These are phyloP conservation scores for Ustilago xerochloae DNA, from an alignment of 1,284 basidiomycete genomes.

Conservation along the genomic window DNA sequence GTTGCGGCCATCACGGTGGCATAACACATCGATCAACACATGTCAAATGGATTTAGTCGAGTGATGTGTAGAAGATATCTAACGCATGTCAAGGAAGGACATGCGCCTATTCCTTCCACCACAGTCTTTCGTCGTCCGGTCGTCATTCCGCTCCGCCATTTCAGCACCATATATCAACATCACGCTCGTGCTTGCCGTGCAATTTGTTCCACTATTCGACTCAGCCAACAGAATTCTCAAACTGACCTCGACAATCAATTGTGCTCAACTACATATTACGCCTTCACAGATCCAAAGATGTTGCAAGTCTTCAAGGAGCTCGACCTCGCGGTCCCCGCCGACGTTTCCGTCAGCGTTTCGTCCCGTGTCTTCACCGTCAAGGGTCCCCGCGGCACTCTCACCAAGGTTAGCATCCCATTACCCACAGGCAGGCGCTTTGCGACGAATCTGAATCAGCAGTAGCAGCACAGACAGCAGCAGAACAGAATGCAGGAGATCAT, in stretches of 20 bases:
- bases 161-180: neutral
- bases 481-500: neutral
- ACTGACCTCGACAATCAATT: conserved; percentile 1
- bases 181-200: conserved; percentile 8
- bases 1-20: too few relatives aligned
- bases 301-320: conserved; percentile 69
- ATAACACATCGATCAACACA: too few relatives aligned
- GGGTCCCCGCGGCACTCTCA: conserved; percentile 67
- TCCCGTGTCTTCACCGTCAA: conserved; percentile 66
- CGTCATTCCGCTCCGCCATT: too few relatives aligned
- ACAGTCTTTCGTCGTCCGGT: neutral
- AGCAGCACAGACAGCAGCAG: neutral
- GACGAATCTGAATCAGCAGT: conserved; percentile 4
- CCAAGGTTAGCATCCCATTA: conserved; percentile 62
- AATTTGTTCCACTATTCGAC: neutral
- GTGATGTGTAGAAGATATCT: too few relatives aligned
- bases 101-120: neutral
- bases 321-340: conserved; percentile 65
- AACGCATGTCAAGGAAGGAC: too few relatives aligned
- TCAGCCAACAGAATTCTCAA: conserved; percentile 7
- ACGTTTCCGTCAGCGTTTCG: conserved; percentile 60
- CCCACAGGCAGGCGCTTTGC: neutral
- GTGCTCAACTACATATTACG: neutral
- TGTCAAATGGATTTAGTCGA: too few relatives aligned
- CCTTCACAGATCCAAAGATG: conserved; percentile 54